phyloP scores from a whole-genome alignment of 129 eudicot species.

The Helianthus annuus region DNA sequence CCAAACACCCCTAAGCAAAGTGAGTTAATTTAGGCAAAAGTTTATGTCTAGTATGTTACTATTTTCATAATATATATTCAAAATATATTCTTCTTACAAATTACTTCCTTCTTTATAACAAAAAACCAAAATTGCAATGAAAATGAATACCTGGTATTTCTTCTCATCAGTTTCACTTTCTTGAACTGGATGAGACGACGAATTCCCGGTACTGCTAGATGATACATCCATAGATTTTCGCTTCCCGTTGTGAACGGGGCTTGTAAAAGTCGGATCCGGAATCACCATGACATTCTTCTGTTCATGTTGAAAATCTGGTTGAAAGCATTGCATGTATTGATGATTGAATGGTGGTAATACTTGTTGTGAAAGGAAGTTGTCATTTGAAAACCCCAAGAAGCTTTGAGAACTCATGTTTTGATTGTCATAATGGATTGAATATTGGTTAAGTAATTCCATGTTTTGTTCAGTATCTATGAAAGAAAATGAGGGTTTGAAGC shows the following conservation, averaged over 20 bases:
- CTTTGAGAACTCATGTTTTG: constrained; percentile 35
- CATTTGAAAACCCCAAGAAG: constrained; percentile 49
- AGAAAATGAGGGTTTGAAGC: constrained; percentile 47
- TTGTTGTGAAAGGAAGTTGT: constrained; percentile 39
- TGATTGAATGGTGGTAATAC: constrained; percentile 28
- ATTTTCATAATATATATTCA: not conserved
- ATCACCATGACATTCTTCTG: constrained; percentile 24
- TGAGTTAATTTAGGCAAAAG: not conserved
- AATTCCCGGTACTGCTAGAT: constrained; percentile 48
- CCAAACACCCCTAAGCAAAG: no score
- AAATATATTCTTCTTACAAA: not conserved
- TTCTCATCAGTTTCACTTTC: constrained; percentile 46
- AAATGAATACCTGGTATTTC: constrained; percentile 36
- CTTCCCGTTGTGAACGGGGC: constrained; percentile 41
- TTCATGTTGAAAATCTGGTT: constrained; percentile 36
- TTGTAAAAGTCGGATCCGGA: constrained; percentile 17
- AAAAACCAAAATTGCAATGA: not conserved
- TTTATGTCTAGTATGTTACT: constrained; percentile 1
- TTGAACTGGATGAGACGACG: constrained; percentile 45
- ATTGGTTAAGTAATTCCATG: constrained; percentile 52
- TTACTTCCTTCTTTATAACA: not conserved
- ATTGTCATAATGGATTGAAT: constrained; percentile 37
- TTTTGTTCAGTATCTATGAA: constrained; percentile 49
- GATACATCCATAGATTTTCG: constrained; percentile 54
- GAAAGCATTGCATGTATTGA: constrained; percentile 32